These are phyloP conservation scores for Chrysanthemum lavandulifolium DNA, from an alignment of 129 eudicot species.

Conservation along the genomic window DNA sequence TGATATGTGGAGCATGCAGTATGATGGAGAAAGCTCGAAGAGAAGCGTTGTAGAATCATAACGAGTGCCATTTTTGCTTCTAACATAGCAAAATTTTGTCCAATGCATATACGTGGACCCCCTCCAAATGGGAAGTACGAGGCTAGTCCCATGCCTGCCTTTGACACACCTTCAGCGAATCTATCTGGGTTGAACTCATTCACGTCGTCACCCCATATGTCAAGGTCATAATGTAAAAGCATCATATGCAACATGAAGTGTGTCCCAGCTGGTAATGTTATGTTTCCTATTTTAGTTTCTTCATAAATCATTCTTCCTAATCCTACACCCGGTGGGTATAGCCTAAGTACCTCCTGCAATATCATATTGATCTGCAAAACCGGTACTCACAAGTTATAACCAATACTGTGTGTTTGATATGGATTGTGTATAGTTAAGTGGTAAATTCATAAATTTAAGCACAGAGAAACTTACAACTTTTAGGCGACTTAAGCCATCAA, in stretches of 20 bases:
- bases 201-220: constrained; percentile 38
- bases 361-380: constrained; percentile 34
- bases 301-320: constrained; percentile 22
- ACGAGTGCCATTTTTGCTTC: constrained; percentile 43
- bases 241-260: constrained; percentile 22
- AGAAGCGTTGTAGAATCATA: constrained; percentile 36
- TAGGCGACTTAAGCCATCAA: constrained; percentile 34
- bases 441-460: neutral
- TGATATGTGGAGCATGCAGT: constrained; percentile 36
- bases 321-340: constrained; percentile 28
- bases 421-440: neutral
- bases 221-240: constrained; percentile 29
- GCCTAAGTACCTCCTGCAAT: constrained; percentile 40
- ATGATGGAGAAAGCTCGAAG: constrained; percentile 34
- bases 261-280: constrained; percentile 26
- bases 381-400: neutral
- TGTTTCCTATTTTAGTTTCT: constrained; percentile 38
- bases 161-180: constrained; percentile 37
- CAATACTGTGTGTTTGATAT: neutral
- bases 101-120: constrained; percentile 42
- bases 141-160: constrained; percentile 28
- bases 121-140: constrained; percentile 37
- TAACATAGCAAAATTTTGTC: constrained; percentile 33
- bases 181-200: constrained; percentile 41
- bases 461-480: constrained; percentile 29